Base-by-base conservation (phyloP, 768 basidiomycete species). In the Kwoniella botswanensis region DNA sequence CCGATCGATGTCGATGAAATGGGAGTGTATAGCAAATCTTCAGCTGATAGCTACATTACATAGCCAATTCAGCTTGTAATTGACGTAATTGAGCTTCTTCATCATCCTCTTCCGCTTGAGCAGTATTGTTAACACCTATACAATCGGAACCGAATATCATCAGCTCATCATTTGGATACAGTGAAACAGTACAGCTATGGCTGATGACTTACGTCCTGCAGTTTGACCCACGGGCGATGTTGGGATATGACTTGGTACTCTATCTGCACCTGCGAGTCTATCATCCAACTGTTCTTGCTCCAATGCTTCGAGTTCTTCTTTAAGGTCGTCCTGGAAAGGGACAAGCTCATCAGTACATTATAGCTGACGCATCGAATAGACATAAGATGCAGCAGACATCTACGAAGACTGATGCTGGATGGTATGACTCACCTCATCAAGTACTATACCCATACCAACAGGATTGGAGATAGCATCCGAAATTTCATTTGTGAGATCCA, bases 401-500 rank as follows among this genome's bases (percentile, higher is more conserved):
- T 26, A 26, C 4, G 26, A 26, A 2, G 4, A 26, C 26, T 26
- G 26, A 26, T 26, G 26, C 26, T 26, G 26, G 26, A 26, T 26
- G 26, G 2, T 26, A 26, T 26, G 26, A 26, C 12, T 54, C 64
- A 92, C 94, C 79, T 94, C 93, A 83, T 95, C 93, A 57, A 89
- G 68, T 42, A 86, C 85, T 72, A 88, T 82, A 44, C 88, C 88
- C 60, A 86, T 85, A 65, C 87, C 86, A 41, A 86, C 77, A 26
- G 92, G 91, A 78, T 88, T 89, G 56, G 93, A 91, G 78, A 98
- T 93, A 63, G 91, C 88, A 13, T 93, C 91, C 64, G 91, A 91
- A 73, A 98, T 92, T 86, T 99, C 97, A 80, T 91, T 91, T 64
- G 94, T 93, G 73, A 96, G 86, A 63, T 93, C 93, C 81, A 93